phyloP scores from a whole-genome alignment of 1,284 basidiomycete species.

The Ganoderma meredithae region DNA sequence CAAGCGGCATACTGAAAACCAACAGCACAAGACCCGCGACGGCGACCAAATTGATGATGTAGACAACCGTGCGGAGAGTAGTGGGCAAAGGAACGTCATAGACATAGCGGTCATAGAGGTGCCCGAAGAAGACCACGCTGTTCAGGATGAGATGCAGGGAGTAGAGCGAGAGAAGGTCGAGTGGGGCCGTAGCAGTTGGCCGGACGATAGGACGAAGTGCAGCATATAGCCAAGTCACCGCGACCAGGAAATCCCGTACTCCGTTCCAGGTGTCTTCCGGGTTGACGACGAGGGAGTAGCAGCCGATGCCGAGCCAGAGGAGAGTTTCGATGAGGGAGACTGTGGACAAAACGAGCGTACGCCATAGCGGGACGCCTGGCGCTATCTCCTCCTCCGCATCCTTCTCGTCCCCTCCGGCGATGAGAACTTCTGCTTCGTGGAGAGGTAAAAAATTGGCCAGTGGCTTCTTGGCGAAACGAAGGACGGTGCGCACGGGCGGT shows the following conservation, averaged over 20 bases:
- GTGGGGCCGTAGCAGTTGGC: constrained; percentile 56
- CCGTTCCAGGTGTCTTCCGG: constrained; percentile 39
- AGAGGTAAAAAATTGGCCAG: constrained; percentile 62
- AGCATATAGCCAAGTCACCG: constrained; percentile 65
- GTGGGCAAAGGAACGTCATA: constrained; percentile 48
- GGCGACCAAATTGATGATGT: constrained; percentile 52
- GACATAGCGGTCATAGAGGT: constrained; percentile 54
- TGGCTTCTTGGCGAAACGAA: constrained; percentile 43
- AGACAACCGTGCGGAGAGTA: constrained; percentile 39
- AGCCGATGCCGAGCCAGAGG: constrained; percentile 57
- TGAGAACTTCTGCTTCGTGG: constrained; percentile 63
- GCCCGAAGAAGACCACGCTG: constrained; percentile 54
- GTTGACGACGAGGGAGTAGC: constrained; percentile 48
- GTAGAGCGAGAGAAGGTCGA: constrained; percentile 61
- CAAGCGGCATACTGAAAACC: constrained; percentile 64
- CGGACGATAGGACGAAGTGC: constrained; percentile 48
- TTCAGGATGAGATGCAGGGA: constrained; percentile 50
- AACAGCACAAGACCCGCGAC: constrained; percentile 51
- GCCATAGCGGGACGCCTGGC: constrained; percentile 56
- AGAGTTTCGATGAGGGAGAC: constrained; percentile 58
- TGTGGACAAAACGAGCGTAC: constrained; percentile 57
- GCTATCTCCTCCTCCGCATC: constrained; percentile 23
- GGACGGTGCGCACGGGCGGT: constrained; percentile 40
- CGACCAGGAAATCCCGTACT: constrained; percentile 50
- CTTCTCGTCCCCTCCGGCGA: constrained; percentile 37